Base-by-base conservation (phyloP, 805 yeast species). In the Vanderwaltozyma yarrowii region DNA sequence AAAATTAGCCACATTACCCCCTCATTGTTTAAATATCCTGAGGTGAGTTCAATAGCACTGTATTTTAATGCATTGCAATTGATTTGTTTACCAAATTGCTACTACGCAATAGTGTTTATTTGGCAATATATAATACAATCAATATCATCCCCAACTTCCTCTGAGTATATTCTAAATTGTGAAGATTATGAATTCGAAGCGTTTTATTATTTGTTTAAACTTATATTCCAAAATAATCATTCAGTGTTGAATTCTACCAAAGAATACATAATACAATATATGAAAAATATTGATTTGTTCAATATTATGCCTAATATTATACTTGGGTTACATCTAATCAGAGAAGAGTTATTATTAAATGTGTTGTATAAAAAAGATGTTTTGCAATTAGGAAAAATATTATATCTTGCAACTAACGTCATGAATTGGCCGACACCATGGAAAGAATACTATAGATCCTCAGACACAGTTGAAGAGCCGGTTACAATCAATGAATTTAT, bases 351-450 rank as follows among this genome's bases (percentile, higher is more conserved):
- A 33, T 69, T 71, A 36, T 62, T 89, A 23, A 76, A 81, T 47
- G 59, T 73, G 2, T 58, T 75, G 19, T 63, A 69, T 5, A 39
- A 51, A 3, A 38, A 48, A 0, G 54, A 62, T 8, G 60, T 68
- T 11, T 47, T 61, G 3, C 58, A 59, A 24, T 48, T 88, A 21
- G 76, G 80, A 0, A 19, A 61, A 1, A 55, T 87, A 17, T 56
- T 87, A n/a, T 64, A 78, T 0, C 80, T 79, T 45, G 52, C 83
- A 12, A 69, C 80, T 0, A 47, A 65, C 11, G 74, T 84, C 78
- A 73, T 80, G 74, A 77, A 82, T 5, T 83, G 95, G 94, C 72
- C 78, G 10, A 74, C 67, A 1, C 41, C 49, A 0, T 83, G 95
- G 95, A 53, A 61, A 17, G 48, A 58, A 1, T 77, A 75, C 46